phyloP scores from a whole-genome alignment of 306 rosid genomes.

The Quillaja saponaria region DNA sequence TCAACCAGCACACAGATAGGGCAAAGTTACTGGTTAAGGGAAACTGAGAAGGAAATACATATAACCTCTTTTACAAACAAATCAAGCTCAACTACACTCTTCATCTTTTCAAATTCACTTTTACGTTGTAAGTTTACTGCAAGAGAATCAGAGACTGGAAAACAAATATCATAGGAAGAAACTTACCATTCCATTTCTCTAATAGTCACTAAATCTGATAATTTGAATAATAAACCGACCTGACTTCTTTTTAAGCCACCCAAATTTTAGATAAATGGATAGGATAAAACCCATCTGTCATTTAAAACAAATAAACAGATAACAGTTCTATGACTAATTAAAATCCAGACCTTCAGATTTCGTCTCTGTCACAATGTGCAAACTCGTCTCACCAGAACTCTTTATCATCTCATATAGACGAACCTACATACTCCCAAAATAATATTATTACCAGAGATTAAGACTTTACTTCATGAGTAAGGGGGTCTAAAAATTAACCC shows the following conservation, averaged over 20 bases:
- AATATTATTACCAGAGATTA: constrained; percentile 31
- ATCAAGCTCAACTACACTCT: too few species aligned
- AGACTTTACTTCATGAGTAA: constrained; percentile 26
- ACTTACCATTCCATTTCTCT: too few species aligned
- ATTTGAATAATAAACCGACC: too few species aligned
- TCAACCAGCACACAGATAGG: background rate
- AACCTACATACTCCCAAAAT: constrained; percentile 58
- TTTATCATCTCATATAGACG: constrained; percentile 57
- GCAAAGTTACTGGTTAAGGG: background rate
- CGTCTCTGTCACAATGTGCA: constrained; percentile 61
- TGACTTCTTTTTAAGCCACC: too few species aligned
- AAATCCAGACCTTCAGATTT: constrained; percentile 57
- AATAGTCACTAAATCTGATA: too few species aligned
- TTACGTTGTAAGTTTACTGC: too few species aligned
- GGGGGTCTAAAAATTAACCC: constrained; percentile 20
- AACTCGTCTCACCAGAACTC: constrained; percentile 38
- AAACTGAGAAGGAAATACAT: background rate
- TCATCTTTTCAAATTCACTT: too few species aligned
- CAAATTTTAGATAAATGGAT: too few species aligned
- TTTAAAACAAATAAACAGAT: constrained; percentile 18
- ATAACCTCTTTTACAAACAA: background rate
- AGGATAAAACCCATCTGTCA: constrained; percentile 17
- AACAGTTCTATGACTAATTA: constrained; percentile 19
- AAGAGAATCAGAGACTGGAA: too few species aligned
- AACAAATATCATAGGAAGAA: too few species aligned